Evolutionary conservation across 2,329 filamentous ascomycete genomes (phyloP), one percentile per base, ranked within the genome.

Genomic region (Nannizzia gypsea): DNA sequence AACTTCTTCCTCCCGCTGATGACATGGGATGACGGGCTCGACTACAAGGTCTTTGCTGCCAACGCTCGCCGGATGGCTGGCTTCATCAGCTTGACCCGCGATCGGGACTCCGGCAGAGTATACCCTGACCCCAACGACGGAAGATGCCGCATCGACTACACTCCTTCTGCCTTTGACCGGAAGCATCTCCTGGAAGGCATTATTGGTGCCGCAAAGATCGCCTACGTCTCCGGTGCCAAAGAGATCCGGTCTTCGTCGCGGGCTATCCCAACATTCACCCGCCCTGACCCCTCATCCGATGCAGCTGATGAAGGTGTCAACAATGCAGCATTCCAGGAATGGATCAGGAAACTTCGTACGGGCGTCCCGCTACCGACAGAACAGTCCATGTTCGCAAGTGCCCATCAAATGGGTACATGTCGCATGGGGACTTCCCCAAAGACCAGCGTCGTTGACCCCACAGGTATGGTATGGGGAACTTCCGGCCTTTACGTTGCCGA

Each of bases 191-290:
- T 92, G 17, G 83, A 89, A 69, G 90, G 88, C 6, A 67, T 90
- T 5, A 70, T 91, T 56, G 88, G 83, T 1, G 76, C 87, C 1
- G 84, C 86, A 36, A 89, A 90, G 70, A 84, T 96, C 44, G 83
- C 85, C 63, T 92, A 90, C 70, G 81, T 90, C 52, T 80, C 83
- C 44, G 90, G 90, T 24, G 92, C 91, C 0, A 78, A 76, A n/a
- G 89, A 95, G 72, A 91, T 96, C 68, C 82, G 86, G 68, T 78
- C 85, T 0, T 76, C 79, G 2, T 77, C 88, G 20, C 80, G 82
- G 0, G 83, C 83, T 8, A 71, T 89, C 38, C 76, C 80, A 34
- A 80, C 85, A 0, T 96, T 90, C 69, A 70, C 81, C 31, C 80
- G 82, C 11, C 66, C 71, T 3, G 64, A 67, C 5, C 64, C 66